These are phyloP conservation scores for Lachancea dasiensis DNA, from an alignment of 805 yeast genomes.

Conservation along the genomic window DNA sequence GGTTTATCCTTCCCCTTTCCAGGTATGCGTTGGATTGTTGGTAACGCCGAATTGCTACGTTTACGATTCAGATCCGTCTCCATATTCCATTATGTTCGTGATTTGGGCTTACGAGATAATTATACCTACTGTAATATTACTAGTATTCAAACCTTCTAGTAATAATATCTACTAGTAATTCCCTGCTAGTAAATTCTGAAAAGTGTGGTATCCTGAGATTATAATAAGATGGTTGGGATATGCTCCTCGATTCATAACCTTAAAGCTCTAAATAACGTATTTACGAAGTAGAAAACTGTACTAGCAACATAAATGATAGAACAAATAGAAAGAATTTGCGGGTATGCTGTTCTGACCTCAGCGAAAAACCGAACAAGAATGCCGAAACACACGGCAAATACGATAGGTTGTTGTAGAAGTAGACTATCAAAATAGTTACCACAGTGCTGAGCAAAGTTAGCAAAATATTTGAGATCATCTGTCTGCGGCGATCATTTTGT, in stretches of 20 bases:
- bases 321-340: slow-evolving; percentile 1
- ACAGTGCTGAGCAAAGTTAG: background rate
- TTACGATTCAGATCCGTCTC: slow-evolving; percentile 4
- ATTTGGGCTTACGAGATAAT: background rate
- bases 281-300: background rate
- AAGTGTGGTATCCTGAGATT: no score
- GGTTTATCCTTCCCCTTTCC: background rate
- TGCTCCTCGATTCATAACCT: background rate
- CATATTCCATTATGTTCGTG: slow-evolving; percentile 2
- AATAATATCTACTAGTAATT: no score
- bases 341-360: background rate
- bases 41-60: slow-evolving; percentile 9
- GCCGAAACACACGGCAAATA: background rate
- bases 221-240: no score
- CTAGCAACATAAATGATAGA: background rate
- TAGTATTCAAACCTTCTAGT: background rate
- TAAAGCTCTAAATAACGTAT: background rate
- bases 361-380: background rate
- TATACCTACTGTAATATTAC: background rate
- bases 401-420: background rate
- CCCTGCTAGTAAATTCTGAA: no score
- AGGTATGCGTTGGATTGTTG: slow-evolving; percentile 4
- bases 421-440: background rate
- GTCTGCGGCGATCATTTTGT: background rate
- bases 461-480: background rate